Base-by-base conservation (phyloP, 2,329 filamentous ascomycete species). In the Macroventuria anomochaeta region DNA sequence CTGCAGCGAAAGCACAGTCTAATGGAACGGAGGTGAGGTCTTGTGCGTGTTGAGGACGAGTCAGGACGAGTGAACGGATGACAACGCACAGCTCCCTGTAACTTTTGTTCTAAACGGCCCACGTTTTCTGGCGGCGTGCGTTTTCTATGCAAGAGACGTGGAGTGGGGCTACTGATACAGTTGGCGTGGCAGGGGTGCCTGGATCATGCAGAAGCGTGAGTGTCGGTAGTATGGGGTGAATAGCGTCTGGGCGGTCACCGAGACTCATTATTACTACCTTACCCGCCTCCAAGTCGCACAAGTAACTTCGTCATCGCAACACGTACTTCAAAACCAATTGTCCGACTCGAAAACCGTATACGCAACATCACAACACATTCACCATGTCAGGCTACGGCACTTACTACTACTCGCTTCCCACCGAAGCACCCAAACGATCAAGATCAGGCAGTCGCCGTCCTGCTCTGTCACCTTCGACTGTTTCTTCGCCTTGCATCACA, bases 381-480 rank as follows among this genome's bases (percentile, higher is more conserved):
- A 66, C 41, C 58, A 75, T 75, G 73, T 64, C 72, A 32, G 68
- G 59, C 64, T 63, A 70, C 59, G 57, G 53, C 51, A 64, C 65
- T 58, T 73, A 72, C 64, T 75, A 75, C 67, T 73, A 71, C 59
- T 71, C 72, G 49, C 69, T 75, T 26, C 71, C 72, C 39, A 69
- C 70, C 23, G 71, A 70, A 50, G 64, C 71, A 53, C 71, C 73
- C 29, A 61, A 68, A 42, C 67, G 64, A 53, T 66, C 65, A 41
- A 65, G 68, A 63, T 67, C 71, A 63, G 68, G 63, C 64, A 73
- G 67, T 62, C 73, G 75, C 53, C 75, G 76, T 38, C 75, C 75
- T 51, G 76, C 77, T 67, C 70, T 79, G 51, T 78, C 76, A 43
- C 76, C 76, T 55, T 77, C 77, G 23, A 78, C 75, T 39, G 75